phyloP scores from a whole-genome alignment of 371 early-diverging fungal species.

The Mucor indicus region DNA sequence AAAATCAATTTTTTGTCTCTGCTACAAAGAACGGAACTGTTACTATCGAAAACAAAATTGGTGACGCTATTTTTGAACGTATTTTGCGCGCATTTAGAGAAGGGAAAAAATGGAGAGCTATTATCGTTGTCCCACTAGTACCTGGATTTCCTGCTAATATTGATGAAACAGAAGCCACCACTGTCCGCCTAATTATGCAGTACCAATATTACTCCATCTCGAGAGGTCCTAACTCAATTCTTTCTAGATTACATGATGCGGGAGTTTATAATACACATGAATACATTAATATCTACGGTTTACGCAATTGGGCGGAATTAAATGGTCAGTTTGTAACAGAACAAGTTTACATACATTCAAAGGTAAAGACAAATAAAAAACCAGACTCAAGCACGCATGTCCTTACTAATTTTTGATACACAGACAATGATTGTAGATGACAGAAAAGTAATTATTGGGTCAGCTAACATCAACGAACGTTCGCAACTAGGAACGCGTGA shows the following conservation, averaged over 20 bases:
- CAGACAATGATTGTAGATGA: slow-evolving; percentile 82
- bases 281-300: slow-evolving; percentile 66
- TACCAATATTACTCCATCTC: slow-evolving; percentile 76
- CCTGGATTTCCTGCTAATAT: slow-evolving; percentile 85
- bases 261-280: slow-evolving; percentile 57
- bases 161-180: slow-evolving; percentile 65
- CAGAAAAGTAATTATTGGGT: slow-evolving; percentile 74
- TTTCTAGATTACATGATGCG: slow-evolving; percentile 50
- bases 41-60: slow-evolving; percentile 70
- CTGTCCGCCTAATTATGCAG: slow-evolving; percentile 71
- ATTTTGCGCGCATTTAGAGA: slow-evolving; percentile 68
- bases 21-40: slow-evolving; percentile 27
- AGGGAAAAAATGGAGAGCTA: slow-evolving; percentile 68
- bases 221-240: slow-evolving; percentile 68
- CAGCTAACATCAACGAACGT: slow-evolving; percentile 86
- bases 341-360: slow-evolving; percentile 88
- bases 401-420: neutral
- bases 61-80: slow-evolving; percentile 70
- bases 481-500: slow-evolving; percentile 83
- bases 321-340: slow-evolving; percentile 65
- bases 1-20: slow-evolving; percentile 82
- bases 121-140: slow-evolving; percentile 81
- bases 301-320: slow-evolving; percentile 56
- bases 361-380: slow-evolving; percentile 41
- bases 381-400: neutral